phyloP scores from a whole-genome alignment of 2,329 filamentous ascomycete species.

The Ambrosiella beaveri region DNA sequence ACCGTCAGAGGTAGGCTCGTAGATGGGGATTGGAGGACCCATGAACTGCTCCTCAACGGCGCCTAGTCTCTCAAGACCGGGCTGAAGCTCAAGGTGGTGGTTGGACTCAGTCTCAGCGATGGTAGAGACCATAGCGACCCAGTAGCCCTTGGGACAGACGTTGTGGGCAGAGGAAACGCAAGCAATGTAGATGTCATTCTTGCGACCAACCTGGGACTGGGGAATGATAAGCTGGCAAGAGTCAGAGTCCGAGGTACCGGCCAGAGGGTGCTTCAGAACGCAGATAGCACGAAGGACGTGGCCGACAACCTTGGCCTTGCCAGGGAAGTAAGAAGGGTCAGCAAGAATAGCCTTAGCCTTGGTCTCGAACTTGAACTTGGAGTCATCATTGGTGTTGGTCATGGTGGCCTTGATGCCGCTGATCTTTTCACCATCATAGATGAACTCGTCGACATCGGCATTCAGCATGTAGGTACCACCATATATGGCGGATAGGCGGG shows the following conservation, averaged over 20 bases:
- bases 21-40: slow-evolving; percentile 78
- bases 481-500: slow-evolving; percentile 93
- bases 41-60: slow-evolving; percentile 95
- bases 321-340: slow-evolving; percentile 90
- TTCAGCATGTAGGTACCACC: slow-evolving; percentile 99
- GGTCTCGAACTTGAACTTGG: slow-evolving; percentile 73
- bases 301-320: slow-evolving; percentile 72
- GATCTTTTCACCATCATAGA: slow-evolving; percentile 74
- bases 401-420: slow-evolving; percentile 94
- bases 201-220: slow-evolving; percentile 89
- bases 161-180: slow-evolving; percentile 92
- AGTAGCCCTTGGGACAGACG: slow-evolving; percentile 97
- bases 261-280: slow-evolving; percentile 86
- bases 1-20: slow-evolving; percentile 74
- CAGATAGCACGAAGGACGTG: slow-evolving; percentile 94
- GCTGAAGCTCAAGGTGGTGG: slow-evolving; percentile 87
- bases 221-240: slow-evolving; percentile 93
- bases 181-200: slow-evolving; percentile 96
- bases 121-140: slow-evolving; percentile 94
- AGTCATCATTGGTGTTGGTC: slow-evolving; percentile 57
- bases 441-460: slow-evolving; percentile 76
- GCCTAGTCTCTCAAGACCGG: slow-evolving; percentile 81
- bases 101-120: slow-evolving; percentile 85
- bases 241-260: slow-evolving; percentile 75
- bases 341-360: slow-evolving; percentile 92